Base-by-base conservation (phyloP, 257 asterid species). In the Pogostemon cablin region DNA sequence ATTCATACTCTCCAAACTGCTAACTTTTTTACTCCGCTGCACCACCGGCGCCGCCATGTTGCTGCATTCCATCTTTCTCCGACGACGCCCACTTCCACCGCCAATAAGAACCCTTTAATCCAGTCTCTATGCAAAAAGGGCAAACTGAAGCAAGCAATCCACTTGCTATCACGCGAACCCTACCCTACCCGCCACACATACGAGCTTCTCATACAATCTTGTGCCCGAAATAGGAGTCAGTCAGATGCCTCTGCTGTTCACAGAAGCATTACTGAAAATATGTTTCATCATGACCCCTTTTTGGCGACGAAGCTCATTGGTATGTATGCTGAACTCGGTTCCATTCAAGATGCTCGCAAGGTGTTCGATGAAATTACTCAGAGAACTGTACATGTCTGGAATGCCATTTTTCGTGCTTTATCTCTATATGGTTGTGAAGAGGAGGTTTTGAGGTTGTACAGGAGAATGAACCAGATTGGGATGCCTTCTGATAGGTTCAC, bases 251-350 rank as follows among this genome's bases (percentile, higher is more conserved):
- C 79, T 20, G 56, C 71, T 1, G 86, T 90, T 74, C 97, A 93
- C 77, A 41, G 59, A 7, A 76, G 54, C 74, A 86, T 93, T 9
- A 40, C 70, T 4, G 86, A 87, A 4, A 79, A 88, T 86, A 95
- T 97, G 65, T 88, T 83, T 49, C 85, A 75, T 50, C 82, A 88
- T 70, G 98, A 90, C 64, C 81, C 96, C 1, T 93, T 88, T 72
- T 72, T 93, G 88, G 97, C 96, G 42, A 90, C 98, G 3, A 93
- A 93, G 80, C 97, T 93, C 62, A 87, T 93, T 37, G 81, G 82
- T 55, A 76, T 82, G 93, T 93, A 80, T 54, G 79, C 82, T 0
- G 79, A 88, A 3, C 75, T 90, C 73, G 84, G 79, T 59, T 81
- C 85, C 8, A 3, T 83, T 4, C 82, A 71, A 0, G 69, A 72